Evolutionary conservation across 306 rosid genomes (phyloP), one percentile per base, ranked within the genome.

Genomic region (Carpinus fangiana): DNA sequence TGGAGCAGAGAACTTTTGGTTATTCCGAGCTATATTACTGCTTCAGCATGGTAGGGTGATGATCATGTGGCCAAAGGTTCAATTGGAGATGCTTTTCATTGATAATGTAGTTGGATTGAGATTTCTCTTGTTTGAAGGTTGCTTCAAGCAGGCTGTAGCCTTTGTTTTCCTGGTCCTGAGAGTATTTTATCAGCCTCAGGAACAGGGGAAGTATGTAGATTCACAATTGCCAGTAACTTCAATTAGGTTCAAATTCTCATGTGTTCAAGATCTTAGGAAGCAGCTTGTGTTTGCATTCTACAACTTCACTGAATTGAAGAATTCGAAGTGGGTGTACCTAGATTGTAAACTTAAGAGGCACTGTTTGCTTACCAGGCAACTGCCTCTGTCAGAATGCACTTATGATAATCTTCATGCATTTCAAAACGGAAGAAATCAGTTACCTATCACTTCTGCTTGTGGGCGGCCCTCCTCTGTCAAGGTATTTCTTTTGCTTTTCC

Each of bases 91-190:
- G 92, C 93, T 96, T 72, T 93, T 93, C 82, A 90, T 96, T 12
- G 99, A 96, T 76, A 93, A 91, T 79, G 89, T 93, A 74, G 92
- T 82, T 61, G 99, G 99, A 57, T 73, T 93, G 87, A 90, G 96
- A 85, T 88, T 88, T 86, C 84, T 91, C 41, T 77, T 87, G 81
- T 87, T 93, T 86, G 98, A 96, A 82, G 97, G 96, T 72, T 90
- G 92, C 86, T 84, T 91, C 88, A 87, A 79, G 80, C 89, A 74
- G 87, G 97, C 88, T 77, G 87, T 91, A 31, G 82, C 88, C 76
- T 82, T 93, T 80, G 84, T 93, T 87, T 82, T 81, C 81, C 71
- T 86, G 60, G 84, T 91, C 76, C 83, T 96, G 65, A 73, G 84
- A 78, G 73, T 89, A 28, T 93, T 93, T 83, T 87, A 76, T 59